A percentile compares a stretch with the other conserved stretches of the same genome.
These are phyloP conservation scores for Chloranthus sessilifolius DNA, from an alignment of 164 flowering plant species.

Conservation along the genomic window DNA sequence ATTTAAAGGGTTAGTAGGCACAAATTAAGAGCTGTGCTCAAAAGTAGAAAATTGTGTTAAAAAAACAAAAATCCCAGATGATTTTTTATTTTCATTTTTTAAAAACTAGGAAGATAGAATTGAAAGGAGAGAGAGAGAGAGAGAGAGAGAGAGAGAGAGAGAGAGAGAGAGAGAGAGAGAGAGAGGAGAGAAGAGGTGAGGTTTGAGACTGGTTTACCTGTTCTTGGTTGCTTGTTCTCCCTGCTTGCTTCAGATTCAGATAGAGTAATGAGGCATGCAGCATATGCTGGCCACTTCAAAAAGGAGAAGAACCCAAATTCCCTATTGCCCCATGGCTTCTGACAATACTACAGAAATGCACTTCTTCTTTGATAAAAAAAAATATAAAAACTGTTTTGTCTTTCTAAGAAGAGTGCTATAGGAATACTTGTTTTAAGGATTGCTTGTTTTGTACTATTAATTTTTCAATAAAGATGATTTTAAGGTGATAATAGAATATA, in stretches of 20 bases:
- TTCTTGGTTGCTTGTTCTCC: conserved; percentile 11
- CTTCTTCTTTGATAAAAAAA: no score
- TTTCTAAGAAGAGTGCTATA: no score
- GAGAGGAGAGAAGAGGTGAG: not conserved
- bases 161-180: no score
- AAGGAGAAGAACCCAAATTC: conserved; percentile 4
- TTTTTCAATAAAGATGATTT: no score
- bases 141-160: no score
- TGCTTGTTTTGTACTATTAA: no score
- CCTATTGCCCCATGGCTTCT: conserved; percentile 11
- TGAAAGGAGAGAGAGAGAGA: no score
- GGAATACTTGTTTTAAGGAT: no score
- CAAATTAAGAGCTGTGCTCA: conserved; percentile 28
- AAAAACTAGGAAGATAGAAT: not conserved
- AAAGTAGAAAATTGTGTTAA: conserved; percentile 23
- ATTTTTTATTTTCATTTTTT: conserved; percentile 2
- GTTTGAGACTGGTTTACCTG: conserved; percentile 11
- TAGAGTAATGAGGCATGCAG: conserved; percentile 7
- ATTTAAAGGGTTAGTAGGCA: conserved; percentile 17
- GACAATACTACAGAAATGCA: conserved; percentile 9
- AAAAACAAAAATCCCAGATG: not conserved
- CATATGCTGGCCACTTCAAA: conserved; percentile 7
- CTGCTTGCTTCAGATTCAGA: conserved; percentile 9
- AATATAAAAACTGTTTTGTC: no score
- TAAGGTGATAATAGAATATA: no score